phyloP scores from a whole-genome alignment of 1,284 basidiomycete genomes.

The Cutaneotrichosporon cavernicola region DNA sequence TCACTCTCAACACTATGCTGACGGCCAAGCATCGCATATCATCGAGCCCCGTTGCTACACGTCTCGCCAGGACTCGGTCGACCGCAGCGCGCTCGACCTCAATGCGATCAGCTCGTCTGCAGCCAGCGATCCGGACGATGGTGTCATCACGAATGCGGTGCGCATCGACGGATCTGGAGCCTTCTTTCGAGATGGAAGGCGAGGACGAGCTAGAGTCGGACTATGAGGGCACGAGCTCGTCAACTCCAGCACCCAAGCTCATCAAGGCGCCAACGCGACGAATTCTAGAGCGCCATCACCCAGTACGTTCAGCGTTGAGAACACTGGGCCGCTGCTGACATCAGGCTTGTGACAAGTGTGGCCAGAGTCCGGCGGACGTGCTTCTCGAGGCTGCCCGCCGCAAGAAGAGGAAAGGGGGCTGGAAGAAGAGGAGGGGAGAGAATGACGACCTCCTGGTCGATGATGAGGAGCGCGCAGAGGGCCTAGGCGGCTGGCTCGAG shows the following conservation, averaged over 20 bases:
- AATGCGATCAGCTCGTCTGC: no score
- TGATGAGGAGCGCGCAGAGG: slow-evolving; percentile 60
- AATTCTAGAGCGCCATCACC: slow-evolving; percentile 24
- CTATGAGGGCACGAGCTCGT: slow-evolving; percentile 14
- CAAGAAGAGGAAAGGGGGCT: slow-evolving; percentile 29
- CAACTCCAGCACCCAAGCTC: not conserved
- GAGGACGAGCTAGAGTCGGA: slow-evolving; percentile 22
- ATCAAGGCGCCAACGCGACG: slow-evolving; percentile 7
- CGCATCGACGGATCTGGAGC: not conserved
- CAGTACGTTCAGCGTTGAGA: slow-evolving; percentile 10
- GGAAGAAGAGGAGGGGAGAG: slow-evolving; percentile 45
- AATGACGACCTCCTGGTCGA: slow-evolving; percentile 57
- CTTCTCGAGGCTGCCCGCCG: slow-evolving; percentile 28
- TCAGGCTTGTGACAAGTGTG: slow-evolving; percentile 44
- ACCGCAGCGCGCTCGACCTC: no score
- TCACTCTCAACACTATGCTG: not conserved
- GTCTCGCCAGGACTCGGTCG: no score
- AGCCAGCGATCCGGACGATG: not conserved
- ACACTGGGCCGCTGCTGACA: not conserved
- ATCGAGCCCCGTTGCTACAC: no score
- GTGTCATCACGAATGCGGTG: not conserved
- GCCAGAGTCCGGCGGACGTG: slow-evolving; percentile 35
- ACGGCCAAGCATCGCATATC: no score
- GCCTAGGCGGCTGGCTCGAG: slow-evolving; percentile 76
- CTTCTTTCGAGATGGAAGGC: slow-evolving; percentile 16